phyloP scores from a whole-genome alignment of 306 rosid species.

The Dryas drummondii region DNA sequence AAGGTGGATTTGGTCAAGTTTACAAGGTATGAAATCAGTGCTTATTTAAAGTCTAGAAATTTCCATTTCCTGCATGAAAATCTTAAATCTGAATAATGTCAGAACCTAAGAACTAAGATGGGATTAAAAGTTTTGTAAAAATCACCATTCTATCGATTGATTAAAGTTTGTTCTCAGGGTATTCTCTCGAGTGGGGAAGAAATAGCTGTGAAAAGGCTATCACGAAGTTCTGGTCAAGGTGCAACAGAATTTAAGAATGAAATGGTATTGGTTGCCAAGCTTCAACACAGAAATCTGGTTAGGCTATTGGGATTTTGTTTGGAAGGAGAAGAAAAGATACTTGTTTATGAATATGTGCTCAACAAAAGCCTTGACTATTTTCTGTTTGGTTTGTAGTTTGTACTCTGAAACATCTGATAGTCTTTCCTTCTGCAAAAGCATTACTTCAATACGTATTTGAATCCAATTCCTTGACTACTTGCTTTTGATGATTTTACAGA shows the following conservation, averaged over 20 bases:
- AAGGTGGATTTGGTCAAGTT: conserved; percentile 56
- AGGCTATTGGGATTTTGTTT: conserved; percentile 55
- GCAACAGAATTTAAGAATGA: conserved; percentile 52
- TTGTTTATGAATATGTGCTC: conserved; percentile 50
- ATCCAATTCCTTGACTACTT: not conserved
- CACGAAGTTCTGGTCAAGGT: conserved; percentile 47
- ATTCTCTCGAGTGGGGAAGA: conserved; percentile 41
- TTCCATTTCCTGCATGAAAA: no score
- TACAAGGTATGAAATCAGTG: conserved; percentile 36
- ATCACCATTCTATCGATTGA: no score
- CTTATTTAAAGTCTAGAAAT: no score
- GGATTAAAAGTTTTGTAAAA: no score
- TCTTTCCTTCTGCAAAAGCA: not conserved
- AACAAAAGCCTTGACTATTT: conserved; percentile 54
- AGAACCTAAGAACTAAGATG: no score
- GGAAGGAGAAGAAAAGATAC: conserved; percentile 54
- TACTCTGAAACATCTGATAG: not conserved
- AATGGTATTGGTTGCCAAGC: conserved; percentile 50
- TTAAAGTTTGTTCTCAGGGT: conserved; percentile 39
- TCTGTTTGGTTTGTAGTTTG: conserved; percentile 42
- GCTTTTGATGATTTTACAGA: conserved; percentile 8
- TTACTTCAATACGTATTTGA: not conserved
- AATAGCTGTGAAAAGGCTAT: conserved; percentile 66
- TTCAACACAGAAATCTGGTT: conserved; percentile 54
- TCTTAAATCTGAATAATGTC: no score